Evolutionary conservation across 2,329 filamentous ascomycete species (phyloP).

Genomic region (Cyclaneusma minus): DNA sequence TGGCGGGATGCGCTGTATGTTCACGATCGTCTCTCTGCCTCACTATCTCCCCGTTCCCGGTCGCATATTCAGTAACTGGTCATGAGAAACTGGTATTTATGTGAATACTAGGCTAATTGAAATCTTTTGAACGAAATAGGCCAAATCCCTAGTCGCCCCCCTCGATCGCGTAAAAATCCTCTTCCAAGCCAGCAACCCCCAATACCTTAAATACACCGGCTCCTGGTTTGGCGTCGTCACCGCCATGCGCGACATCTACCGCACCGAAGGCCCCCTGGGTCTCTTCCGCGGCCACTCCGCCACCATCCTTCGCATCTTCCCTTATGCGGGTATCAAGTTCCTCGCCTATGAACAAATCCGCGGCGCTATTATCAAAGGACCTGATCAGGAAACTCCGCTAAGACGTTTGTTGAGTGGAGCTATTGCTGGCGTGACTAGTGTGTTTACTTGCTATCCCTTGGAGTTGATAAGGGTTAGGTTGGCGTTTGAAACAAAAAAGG

Average conservation of each 20-base stretch:
- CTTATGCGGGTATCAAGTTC: constrained; percentile 96
- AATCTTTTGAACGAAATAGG: constrained; percentile 33
- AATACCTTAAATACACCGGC: constrained; percentile 84
- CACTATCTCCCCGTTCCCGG: constrained; percentile 1
- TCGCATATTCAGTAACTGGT: background rate
- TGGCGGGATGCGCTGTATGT: constrained; percentile 79
- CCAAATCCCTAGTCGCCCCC: constrained; percentile 87
- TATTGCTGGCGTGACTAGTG: constrained; percentile 70
- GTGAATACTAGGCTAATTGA: constrained; percentile 1
- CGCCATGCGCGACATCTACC: constrained; percentile 74
- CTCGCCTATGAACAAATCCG: constrained; percentile 95
- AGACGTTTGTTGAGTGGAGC: constrained; percentile 62
- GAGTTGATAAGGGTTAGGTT: constrained; percentile 86
- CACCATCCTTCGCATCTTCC: constrained; percentile 86
- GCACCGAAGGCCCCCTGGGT: constrained; percentile 54
- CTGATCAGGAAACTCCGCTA: constrained; percentile 62
- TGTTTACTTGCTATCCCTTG: constrained; percentile 91
- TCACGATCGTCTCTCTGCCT: constrained; percentile 2
- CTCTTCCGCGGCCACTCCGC: constrained; percentile 91
- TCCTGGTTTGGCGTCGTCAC: constrained; percentile 73
- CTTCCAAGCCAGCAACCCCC: constrained; percentile 88
- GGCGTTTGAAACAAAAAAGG: constrained; percentile 79
- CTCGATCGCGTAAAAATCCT: constrained; percentile 98
- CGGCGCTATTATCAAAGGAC: constrained; percentile 54
- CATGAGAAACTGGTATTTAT: background rate